Evolutionary conservation across 495 filamentous ascomycete species (phyloP), one percentile per base, ranked within the genome.

Genomic region (Penicillium goetzii): DNA sequence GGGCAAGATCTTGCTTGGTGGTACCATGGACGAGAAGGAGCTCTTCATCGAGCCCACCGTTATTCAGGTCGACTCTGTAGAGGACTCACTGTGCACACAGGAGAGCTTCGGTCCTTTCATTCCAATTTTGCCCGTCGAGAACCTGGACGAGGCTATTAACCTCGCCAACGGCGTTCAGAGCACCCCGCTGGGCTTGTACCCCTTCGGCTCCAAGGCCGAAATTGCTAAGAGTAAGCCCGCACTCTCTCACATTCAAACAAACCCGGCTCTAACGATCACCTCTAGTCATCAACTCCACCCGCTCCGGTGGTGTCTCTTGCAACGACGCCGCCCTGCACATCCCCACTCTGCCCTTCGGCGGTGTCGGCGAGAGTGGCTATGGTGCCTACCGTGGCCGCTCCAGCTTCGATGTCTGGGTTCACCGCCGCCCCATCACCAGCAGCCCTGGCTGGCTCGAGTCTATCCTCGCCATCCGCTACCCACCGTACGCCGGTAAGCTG

Each of bases 61-160:
- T 9, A 85, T 98, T 28, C 83, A 88, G 66, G 87, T 97, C 23
- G 81, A 90, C 65, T 87, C 85, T 55, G 62, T 81, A n/a, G 81
- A 90, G 25, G 95, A 98, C 74, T 84, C 90, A 26, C 80, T 97
- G 72, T 82, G 97, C 67, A 68, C 74, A 56, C 85, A 94, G 55
- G 95, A 99, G 80, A 89, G 87, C 62, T 99, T 98, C 71, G 95
- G 93, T 38, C 95, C 95, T 14, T 82, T 97, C 57, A 89, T 96
- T 54, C 85, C 92, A 53, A 86, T 97, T 58, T 78, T 92, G 33
- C 84, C 91, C 10, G 87, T 93, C 36, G 80, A 89, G 45, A 83
- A 86, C 64, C 77, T 97, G 12, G 91, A 97, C 63, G 86, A 95
- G 64, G 93, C 93, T 25, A 89, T 97, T 72, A 80, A 77, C 38